Base-by-base conservation (phyloP, 179 eudicot genomes). In the Silene vulgaris region DNA sequence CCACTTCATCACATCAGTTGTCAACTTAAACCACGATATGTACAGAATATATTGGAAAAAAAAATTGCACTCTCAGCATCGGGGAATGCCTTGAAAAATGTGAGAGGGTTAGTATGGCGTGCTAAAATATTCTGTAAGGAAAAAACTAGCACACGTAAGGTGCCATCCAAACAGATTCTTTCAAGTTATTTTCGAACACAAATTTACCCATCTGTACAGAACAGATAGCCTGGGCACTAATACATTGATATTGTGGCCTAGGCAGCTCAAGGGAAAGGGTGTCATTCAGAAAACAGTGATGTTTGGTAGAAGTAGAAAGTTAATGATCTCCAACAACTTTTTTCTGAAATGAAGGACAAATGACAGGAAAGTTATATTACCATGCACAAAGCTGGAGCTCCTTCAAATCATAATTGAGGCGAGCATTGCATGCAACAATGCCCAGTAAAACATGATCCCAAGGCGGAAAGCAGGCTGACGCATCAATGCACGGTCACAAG, bases 381-480 rank as follows among this genome's bases (percentile, higher is more conserved):
- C 81, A 66, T 76, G 77, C 75, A 65, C 67, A 23, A 62, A 69
- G 65, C 66, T 62, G 63, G 29, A 40, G 72, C 72, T 2, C 77
- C 76, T 71, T 88, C 88, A 91, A 76, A 95, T 86, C 29, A 88
- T 89, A 80, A 85, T 85, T 45, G 89, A 81, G 43, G 95, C 97
- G 82, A 95, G 88, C 81, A 95, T 88, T 62, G 95, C 87, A 82
- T 95, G 97, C 85, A 95, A 74, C 69, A 95, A 32, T 76, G 88
- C 92, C 99, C 99, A 95, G 80, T 95, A 95, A 67, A 95, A 79
- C 76, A 95, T 88, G 79, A 95, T 86, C 77, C 93, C 89, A 74
- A 95, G 93, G 29, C 99, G 95, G 35, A 95, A 80, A 80, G 91
- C 90, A 84, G 99, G 99, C 77, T 92, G 97, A 54, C 99, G 93